These are phyloP conservation scores for Botrytis medusae DNA, from an alignment of 2,329 filamentous ascomycete genomes.

Conservation along the genomic window DNA sequence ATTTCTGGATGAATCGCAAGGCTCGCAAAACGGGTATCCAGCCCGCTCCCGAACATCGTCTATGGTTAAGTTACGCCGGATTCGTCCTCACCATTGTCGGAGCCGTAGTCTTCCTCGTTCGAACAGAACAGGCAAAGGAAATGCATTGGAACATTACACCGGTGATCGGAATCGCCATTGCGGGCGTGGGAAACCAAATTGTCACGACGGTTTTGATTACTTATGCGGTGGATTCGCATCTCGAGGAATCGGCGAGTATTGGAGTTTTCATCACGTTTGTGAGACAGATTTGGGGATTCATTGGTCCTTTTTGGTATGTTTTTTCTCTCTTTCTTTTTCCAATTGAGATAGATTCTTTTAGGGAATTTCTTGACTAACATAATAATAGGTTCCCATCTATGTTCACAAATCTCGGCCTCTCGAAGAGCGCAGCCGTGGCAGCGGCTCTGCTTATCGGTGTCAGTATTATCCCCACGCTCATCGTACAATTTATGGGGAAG, in stretches of 20 bases:
- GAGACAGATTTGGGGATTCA: conserved; percentile 53
- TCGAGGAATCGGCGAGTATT: conserved; percentile 52
- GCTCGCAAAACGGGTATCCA: conserved; percentile 40
- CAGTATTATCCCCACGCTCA: conserved; percentile 39
- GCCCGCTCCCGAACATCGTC: conserved; percentile 50
- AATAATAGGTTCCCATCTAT: conserved; percentile 42
- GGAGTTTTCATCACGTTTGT: conserved; percentile 60
- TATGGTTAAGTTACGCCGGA: conserved; percentile 58
- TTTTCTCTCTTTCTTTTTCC: too few relatives aligned
- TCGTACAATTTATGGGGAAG: conserved; percentile 37
- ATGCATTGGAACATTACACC: conserved; percentile 57
- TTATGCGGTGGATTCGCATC: conserved; percentile 57
- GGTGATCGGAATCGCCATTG: conserved; percentile 52
- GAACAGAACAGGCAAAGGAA: conserved; percentile 46
- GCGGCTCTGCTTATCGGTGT: conserved; percentile 42
- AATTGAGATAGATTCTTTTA: too few relatives aligned
- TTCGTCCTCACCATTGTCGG: conserved; percentile 52
- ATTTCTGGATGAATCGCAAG: conserved; percentile 51
- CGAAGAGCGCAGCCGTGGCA: conserved; percentile 41
- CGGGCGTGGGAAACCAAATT: conserved; percentile 57
- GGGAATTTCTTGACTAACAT: background rate
- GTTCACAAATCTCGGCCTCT: conserved; percentile 41
- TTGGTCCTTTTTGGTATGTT: conserved; percentile 24
- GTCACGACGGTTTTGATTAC: conserved; percentile 43
- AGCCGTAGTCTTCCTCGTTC: conserved; percentile 54